Evolutionary conservation across 306 rosid genomes (phyloP).

Genomic region (Cucurbita ficifolia): DNA sequence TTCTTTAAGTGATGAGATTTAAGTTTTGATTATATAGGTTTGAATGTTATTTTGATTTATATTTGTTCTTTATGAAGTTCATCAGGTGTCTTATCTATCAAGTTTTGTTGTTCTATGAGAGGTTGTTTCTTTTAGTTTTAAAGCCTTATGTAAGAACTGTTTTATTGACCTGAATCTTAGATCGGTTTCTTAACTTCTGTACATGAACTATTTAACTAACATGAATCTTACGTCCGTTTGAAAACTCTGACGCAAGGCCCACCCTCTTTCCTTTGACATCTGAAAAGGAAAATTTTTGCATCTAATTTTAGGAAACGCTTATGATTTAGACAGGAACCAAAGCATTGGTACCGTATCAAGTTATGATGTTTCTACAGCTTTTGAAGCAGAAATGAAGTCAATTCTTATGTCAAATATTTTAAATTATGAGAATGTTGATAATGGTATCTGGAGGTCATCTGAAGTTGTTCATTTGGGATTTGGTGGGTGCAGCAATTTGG

Average conservation of each 20-base stretch:
- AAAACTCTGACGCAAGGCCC: not conserved
- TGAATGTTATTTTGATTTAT: not conserved
- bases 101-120: too few relatives aligned
- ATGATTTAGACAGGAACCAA: not conserved
- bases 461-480: not conserved
- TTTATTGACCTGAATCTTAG: not conserved
- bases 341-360: not conserved
- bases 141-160: not conserved
- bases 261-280: not conserved
- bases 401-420: not conserved
- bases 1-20: too few relatives aligned
- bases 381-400: not conserved
- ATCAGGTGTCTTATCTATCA: too few relatives aligned
- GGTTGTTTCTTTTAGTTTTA: not conserved
- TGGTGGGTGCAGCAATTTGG: slow-evolving; percentile 56
- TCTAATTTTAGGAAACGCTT: not conserved
- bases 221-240: not conserved
- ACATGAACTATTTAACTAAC: not conserved
- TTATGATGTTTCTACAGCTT: not conserved
- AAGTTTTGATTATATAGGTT: not conserved
- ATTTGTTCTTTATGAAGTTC: too few relatives aligned
- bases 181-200: not conserved
- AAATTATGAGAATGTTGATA: not conserved
- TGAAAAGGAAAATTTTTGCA: not conserved
- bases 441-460: not conserved